phyloP scores from a whole-genome alignment of 108 stramenopile species.

The Thalassiosira profunda region DNA sequence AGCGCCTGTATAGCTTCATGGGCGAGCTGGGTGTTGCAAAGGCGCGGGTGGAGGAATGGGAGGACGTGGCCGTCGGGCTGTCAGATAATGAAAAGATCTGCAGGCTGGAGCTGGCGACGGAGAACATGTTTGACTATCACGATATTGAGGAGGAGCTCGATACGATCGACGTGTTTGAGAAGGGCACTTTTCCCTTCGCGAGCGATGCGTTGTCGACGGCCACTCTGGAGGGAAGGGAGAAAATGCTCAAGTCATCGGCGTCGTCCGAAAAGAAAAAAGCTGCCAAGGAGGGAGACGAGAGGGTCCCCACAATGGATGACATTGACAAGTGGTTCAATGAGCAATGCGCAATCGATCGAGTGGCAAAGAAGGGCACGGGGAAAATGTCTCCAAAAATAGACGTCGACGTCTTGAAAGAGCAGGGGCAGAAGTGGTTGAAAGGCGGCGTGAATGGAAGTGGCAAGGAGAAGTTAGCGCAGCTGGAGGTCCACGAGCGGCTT shows the following conservation, averaged over 20 bases:
- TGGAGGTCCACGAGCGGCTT: background rate
- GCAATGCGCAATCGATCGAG: background rate
- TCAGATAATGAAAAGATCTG: background rate
- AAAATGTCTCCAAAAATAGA: conserved; percentile 3
- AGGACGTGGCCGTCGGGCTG: background rate
- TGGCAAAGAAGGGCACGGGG: background rate
- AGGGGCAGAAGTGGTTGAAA: background rate
- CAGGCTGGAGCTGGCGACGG: background rate
- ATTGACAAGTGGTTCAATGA: background rate
- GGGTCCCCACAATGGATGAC: background rate
- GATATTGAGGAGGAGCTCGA: background rate
- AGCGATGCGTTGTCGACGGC: background rate
- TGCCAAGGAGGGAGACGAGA: background rate
- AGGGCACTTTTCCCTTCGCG: background rate
- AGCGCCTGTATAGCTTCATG: background rate
- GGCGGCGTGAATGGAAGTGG: background rate
- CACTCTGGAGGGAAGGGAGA: background rate
- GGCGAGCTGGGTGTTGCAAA: background rate
- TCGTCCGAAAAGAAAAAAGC: background rate
- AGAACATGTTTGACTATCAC: background rate
- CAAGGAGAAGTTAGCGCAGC: background rate
- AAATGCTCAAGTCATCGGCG: background rate
- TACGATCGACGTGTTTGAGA: background rate
- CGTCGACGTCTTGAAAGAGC: background rate
- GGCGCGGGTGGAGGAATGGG: conserved; percentile 9